phyloP scores from a whole-genome alignment of 2,329 filamentous ascomycete genomes.

The Hypoxylon sp. region DNA sequence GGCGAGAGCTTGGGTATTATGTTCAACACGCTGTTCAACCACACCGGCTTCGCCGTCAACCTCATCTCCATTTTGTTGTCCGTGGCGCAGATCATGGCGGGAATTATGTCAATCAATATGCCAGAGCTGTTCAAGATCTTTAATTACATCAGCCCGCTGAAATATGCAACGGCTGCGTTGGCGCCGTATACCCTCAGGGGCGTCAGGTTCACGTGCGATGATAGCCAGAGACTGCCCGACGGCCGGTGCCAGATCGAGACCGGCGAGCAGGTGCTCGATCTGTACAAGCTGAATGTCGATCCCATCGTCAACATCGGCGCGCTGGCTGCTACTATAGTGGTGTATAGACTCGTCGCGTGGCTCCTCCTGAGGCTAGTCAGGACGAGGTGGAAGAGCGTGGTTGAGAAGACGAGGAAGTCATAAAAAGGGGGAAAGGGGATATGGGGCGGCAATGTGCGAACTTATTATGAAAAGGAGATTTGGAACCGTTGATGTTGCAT shows the following conservation, averaged over 20 bases:
- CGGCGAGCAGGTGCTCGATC: conserved; percentile 75
- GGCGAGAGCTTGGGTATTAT: conserved; percentile 84
- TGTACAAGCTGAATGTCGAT: conserved; percentile 77
- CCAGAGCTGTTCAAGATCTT: conserved; percentile 75
- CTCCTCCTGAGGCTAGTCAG: conserved; percentile 68
- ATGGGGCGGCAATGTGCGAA: neutral
- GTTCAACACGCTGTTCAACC: conserved; percentile 82
- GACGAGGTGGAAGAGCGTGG: conserved; percentile 63
- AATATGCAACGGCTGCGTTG: conserved; percentile 77
- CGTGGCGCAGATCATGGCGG: conserved; percentile 79
- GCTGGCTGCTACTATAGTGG: conserved; percentile 73
- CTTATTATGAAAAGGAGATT: neutral
- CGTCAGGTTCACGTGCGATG: conserved; percentile 74
- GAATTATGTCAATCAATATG: conserved; percentile 79
- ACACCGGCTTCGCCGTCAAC: conserved; percentile 83
- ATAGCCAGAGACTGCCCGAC: conserved; percentile 69
- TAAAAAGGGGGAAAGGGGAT: conserved; percentile 11
- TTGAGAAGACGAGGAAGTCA: conserved; percentile 45
- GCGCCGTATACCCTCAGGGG: conserved; percentile 74
- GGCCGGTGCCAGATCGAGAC: conserved; percentile 76
- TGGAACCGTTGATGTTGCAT: neutral
- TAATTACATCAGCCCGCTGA: conserved; percentile 80
- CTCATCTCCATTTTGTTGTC: conserved; percentile 78
- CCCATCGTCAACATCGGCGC: conserved; percentile 73
- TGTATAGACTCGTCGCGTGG: conserved; percentile 77